Conservation (phyloP, 2,329 filamentous ascomycete genomes). For the Epichloe hybrida region DNA sequence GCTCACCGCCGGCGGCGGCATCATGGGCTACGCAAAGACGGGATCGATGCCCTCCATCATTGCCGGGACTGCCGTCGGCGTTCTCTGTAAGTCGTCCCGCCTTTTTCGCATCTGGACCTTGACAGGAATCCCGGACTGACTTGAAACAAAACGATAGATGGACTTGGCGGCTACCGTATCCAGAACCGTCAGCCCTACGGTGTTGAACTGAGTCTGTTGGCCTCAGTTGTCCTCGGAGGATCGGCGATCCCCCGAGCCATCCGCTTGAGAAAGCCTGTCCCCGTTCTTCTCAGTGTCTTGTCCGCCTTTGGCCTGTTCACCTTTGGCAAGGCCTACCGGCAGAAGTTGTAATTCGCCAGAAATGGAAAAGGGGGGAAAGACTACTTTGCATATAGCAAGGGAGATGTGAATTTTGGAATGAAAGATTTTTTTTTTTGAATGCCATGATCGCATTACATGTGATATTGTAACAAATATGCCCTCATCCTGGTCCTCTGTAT, state of each 20-base stretch:
- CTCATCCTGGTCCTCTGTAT: neutral
- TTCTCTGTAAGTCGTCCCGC: conserved; percentile 35
- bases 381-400: neutral
- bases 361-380: too few species aligned
- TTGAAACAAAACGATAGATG: conserved; percentile 35
- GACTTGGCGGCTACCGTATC: conserved; percentile 69
- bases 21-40: conserved; percentile 73
- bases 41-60: conserved; percentile 76
- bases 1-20: conserved; percentile 76
- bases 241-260: conserved; percentile 78
- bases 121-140: neutral
- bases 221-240: conserved; percentile 71
- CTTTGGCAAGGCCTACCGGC: conserved; percentile 58
- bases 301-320: conserved; percentile 66
- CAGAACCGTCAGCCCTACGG: conserved; percentile 66
- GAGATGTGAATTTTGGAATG: too few species aligned
- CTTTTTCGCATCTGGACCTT: neutral
- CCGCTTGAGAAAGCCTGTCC: conserved; percentile 71
- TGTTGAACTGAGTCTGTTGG: conserved; percentile 76
- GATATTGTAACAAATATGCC: neutral
- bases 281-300: conserved; percentile 63
- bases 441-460: neutral
- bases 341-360: conserved; percentile 20
- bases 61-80: conserved; percentile 72
- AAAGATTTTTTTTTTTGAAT: neutral